Base-by-base conservation (phyloP, 148 eudicot genomes). In the Chenopodium album region DNA sequence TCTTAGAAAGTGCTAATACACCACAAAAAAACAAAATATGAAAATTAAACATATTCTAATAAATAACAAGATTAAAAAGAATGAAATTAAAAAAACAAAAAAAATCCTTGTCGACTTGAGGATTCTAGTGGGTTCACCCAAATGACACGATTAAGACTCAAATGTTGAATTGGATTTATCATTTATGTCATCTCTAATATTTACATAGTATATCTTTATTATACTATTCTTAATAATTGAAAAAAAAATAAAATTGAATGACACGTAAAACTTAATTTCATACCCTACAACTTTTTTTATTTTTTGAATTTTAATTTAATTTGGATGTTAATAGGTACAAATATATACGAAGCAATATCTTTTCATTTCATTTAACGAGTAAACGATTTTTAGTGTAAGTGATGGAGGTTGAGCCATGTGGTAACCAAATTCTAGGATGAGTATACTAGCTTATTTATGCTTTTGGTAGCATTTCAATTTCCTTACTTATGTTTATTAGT, bases 371-470 rank as follows among this genome's bases (percentile, higher is more conserved):
- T 48, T 78, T 68, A 22, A 34, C 32, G 59, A 78, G 9, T 65
- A 41, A 8, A 47, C 46, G 60, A n/a, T 23, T 23, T 48, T 47
- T 23, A 47, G 32, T 10, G 23, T 69, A 8, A 44, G 76, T 79
- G 86, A 80, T 76, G 54, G 13, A 84, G 12, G 70, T 44, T 60
- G 44, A 59, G 56, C 82, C 83, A 80, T 66, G 75, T 84, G 86
- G 59, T 63, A 47, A 68, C 72, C 71, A 69, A 14, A 76, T 84
- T 69, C 0, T 79, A 84, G 54, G 76, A 73, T n/a, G 28, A 23
- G 16, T 47, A 32, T 72, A 47, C 29, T 72, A n/a, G 8, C 6
- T 20, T 1, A 47, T 73, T 9, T 46, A 26, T 73, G 63, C 46
- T 41, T 23, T 60, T 41, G 60, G 52, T 60, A 60, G 46, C 67